Evolutionary conservation across 2,329 filamentous ascomycete genomes (phyloP), one percentile per base, ranked within the genome.

Genomic region (Dryadomyces quercivorus): DNA sequence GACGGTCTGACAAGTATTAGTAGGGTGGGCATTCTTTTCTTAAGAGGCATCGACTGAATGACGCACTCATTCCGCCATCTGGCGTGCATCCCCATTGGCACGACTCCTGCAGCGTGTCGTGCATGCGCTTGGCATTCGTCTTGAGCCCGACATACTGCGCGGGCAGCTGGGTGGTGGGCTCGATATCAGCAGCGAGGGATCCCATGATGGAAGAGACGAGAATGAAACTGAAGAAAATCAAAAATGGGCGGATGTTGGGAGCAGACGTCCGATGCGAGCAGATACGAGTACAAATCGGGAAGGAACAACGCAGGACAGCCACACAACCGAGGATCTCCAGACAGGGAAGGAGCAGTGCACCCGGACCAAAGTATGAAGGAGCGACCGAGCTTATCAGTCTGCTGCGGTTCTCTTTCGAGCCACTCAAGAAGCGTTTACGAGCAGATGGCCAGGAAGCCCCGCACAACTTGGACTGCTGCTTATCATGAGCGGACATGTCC

Each of bases 1-100:
- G 77, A 1, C 88, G 82, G 34, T 55, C 52, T 56, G 12, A 10
- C 9, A 8, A 42, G 42, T 26, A 16, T 16, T n/a, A 16, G 31
- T 31, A 21, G 13, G 7, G 5, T 15, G 5, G 6, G 22, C n/a
- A 20, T 13, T 8, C 9, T 15, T 42, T 16, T 40, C 34, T 6
- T 2, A 51, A 36, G 7, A 22, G 15, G 36, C 36, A 3, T 5
- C n/a, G 31, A n/a, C n/a, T n/a, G n/a, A n/a, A n/a, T 21, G 9
- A 20, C 36, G 9, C 13, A 55, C 57, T 55, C 58, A 59, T 59
- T 40, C 58, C 58, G 9, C 58, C 58, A n/a, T 59, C 58, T 2
- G 55, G 45, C 3, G 58, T 59, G 46, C 48, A 54, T 5, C 58
- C 58, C 58, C 58, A 59, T 46, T 53, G 42, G 49, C 58, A 59